Base-by-base conservation (phyloP, 148 eudicot species). In the Cornus controversa region DNA sequence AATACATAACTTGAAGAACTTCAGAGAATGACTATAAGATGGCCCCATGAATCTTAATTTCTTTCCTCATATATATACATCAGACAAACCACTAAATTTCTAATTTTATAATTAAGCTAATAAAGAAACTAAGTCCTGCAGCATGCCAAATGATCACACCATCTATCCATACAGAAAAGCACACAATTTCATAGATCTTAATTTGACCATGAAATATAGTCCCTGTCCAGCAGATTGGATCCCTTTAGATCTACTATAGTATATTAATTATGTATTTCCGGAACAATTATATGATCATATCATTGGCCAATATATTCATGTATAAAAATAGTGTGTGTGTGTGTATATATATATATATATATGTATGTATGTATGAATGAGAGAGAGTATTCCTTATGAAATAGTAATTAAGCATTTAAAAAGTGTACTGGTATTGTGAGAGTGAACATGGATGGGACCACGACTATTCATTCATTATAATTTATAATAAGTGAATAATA, bases 401-500 rank as follows among this genome's bases (percentile, higher is more conserved):
- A n/a, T n/a, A n/a, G n/a, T n/a, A n/a, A n/a, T n/a, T n/a, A n/a
- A n/a, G n/a, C n/a, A n/a, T n/a, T n/a, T n/a, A n/a, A 40, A 6
- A 40, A 40, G 45, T 6, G 45, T 40, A 40, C 40, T 57, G 40
- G 76, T 73, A 71, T 65, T 65, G 66, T 70, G 47, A 62, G 60
- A 68, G 87, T 72, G 76, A 86, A 83, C 84, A 71, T 86, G 84
- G 86, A 86, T 70, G 86, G 84, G 84, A 78, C 80, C 88, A 80
- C 79, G 24, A 69, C 78, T 78, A 67, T 78, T 78, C 65, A 80
- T 69, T 77, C 58, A 66, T 14, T 14, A 77, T 23, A 34, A 76
- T 40, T 57, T 3, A 65, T 77, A 71, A 47, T 74, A 77, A 27
- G 71, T 6, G 22, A 68, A 31, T 42, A 72, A 75, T 70, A 53